phyloP scores from a whole-genome alignment of 1,139 yeast genomes.

The Entelexis paramagnoliae region DNA sequence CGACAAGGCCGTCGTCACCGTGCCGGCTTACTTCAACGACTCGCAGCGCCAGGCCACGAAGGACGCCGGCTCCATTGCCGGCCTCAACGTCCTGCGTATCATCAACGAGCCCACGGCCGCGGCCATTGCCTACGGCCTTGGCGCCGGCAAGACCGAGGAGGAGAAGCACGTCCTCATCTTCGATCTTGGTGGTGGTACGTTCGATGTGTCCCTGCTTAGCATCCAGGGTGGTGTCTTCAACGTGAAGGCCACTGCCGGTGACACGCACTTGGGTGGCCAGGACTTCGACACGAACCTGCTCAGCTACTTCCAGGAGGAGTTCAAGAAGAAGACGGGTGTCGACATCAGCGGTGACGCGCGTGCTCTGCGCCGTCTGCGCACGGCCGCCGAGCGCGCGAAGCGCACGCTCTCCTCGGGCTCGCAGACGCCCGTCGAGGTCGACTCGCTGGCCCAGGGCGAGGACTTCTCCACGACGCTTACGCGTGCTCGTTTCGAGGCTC shows the following conservation, averaged over 20 bases:
- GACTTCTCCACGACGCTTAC: slow-evolving; percentile 75
- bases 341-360: slow-evolving; percentile 68
- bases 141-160: slow-evolving; percentile 71
- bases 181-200: slow-evolving; percentile 98
- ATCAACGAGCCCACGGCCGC: slow-evolving; percentile 98
- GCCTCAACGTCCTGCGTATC: slow-evolving; percentile 91
- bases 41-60: slow-evolving; percentile 98
- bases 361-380: slow-evolving; percentile 78
- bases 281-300: slow-evolving; percentile 78
- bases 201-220: slow-evolving; percentile 85
- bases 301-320: slow-evolving; percentile 67
- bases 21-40: slow-evolving; percentile 96
- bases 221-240: slow-evolving; percentile 95
- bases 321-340: slow-evolving; percentile 75
- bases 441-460: slow-evolving; percentile 68
- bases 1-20: slow-evolving; percentile 91
- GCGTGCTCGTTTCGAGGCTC: slow-evolving; percentile 87
- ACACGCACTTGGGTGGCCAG: slow-evolving; percentile 97
- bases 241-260: slow-evolving; percentile 97
- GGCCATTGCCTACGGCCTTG: slow-evolving; percentile 97
- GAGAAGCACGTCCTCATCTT: slow-evolving; percentile 85
- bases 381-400: slow-evolving; percentile 90
- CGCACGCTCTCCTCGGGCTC: slow-evolving; percentile 79
- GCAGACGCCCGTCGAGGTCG: slow-evolving; percentile 78
- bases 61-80: slow-evolving; percentile 97